A percentile compares a stretch with the other conserved stretches of the same genome.
These are phyloP conservation scores for Pelargonium fulgidum DNA, from an alignment of 441 rosid species.

Conservation along the genomic window DNA sequence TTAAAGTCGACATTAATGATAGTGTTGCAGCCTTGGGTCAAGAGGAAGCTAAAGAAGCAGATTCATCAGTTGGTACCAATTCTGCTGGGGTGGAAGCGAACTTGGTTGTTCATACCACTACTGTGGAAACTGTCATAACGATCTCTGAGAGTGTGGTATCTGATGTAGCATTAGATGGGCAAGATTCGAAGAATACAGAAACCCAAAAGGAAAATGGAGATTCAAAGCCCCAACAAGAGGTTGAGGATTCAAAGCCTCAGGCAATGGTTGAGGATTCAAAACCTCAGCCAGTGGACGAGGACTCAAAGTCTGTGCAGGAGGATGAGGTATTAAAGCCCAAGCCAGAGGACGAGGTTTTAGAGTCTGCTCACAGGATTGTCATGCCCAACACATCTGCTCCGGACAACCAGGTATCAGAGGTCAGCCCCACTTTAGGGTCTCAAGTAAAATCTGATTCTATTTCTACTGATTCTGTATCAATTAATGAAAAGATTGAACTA, in stretches of 20 bases:
- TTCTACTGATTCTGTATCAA: constrained; percentile 96
- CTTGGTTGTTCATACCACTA: constrained; percentile 12
- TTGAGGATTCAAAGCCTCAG: not conserved
- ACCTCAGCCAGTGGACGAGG: constrained; percentile 24
- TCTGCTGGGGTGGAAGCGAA: constrained; percentile 26
- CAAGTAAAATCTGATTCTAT: constrained; percentile 98
- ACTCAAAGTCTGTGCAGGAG: constrained; percentile 28
- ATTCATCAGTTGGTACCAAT: constrained; percentile 13
- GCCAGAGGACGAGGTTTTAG: constrained; percentile 38
- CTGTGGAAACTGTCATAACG: constrained; percentile 21
- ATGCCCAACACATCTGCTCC: constrained; percentile 50
- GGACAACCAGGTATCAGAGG: constrained; percentile 95
- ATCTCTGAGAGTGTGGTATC: constrained; percentile 30
- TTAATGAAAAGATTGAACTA: constrained; percentile 88
- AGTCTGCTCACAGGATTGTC: constrained; percentile 41
- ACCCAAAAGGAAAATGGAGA: constrained; percentile 16
- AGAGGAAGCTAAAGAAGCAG: constrained; percentile 23
- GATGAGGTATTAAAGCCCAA: constrained; percentile 34
- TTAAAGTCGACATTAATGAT: constrained; percentile 30
- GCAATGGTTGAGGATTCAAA: constrained; percentile 14
- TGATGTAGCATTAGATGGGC: constrained; percentile 29
- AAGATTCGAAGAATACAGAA: constrained; percentile 33
- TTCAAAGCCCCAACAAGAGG: constrained; percentile 8
- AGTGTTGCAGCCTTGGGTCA: constrained; percentile 24
- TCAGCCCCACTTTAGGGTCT: constrained; percentile 87